Evolutionary conservation across 169 alveolate species (phyloP), one percentile per base, ranked within the genome.

Genomic region (Cryptosporidium ryanae): DNA sequence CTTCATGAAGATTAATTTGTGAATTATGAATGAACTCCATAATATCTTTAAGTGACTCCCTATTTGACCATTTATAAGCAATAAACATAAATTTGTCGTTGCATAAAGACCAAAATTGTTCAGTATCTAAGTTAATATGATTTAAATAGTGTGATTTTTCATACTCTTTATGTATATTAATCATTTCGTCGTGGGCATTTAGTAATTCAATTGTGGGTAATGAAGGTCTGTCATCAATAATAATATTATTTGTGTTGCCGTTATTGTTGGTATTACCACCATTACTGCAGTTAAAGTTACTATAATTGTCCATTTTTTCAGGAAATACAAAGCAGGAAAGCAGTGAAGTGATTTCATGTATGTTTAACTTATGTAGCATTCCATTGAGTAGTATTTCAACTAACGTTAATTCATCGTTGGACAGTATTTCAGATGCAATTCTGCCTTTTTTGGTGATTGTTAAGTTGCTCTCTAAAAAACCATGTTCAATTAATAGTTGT

Each of bases 371-470:
- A 31, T 70, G 84, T 15, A 70, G 13, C 84, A 70, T 50, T 7
- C 84, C 84, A 57, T 55, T 70, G n/a, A 91, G 66, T 46, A 94
- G 84, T 55, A 91, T 84, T 64, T 93, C 95, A 57, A 96, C 92
- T 32, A 94, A 93, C 18, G 97, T 94, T 52, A 94, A 90, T 87
- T 94, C 97, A 66, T 94, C 97, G n/a, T 93, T 91, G 61, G 95
- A 65, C 7, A 95, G 92, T 64, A 94, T 82, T 83, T 93, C 93
- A 38, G 96, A 91, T 32, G 97, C 97, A 66, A 93, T 92, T 68
- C 96, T 90, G 6, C 97, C 97, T 89, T 93, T 94, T 38, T 92
- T 68, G n/a, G 97, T 94, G 31, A 93, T 94, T 66, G 89, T 92
- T n/a, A 90, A 84, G 31, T 93, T 64, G 68, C 89, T 91, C 59